Evolutionary conservation across 768 basidiomycete species (phyloP).

Genomic region (Calocybe gangraenosa): DNA sequence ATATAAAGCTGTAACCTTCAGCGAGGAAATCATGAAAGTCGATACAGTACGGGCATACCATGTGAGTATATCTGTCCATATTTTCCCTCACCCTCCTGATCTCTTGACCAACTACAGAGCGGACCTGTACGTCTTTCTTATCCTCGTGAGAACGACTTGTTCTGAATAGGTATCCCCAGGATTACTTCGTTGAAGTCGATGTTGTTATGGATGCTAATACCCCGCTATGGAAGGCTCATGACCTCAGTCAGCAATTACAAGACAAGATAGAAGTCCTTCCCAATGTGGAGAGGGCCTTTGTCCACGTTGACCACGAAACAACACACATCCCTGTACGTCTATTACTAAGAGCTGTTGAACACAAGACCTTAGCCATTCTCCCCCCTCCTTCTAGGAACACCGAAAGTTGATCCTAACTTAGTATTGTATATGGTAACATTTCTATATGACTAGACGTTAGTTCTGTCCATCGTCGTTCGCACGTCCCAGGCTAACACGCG

Average conservation of each 20-base stretch:
- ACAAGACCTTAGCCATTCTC: slow-evolving; percentile 5
- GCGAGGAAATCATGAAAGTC: slow-evolving; percentile 76
- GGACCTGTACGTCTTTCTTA: slow-evolving; percentile 52
- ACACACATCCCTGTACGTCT: slow-evolving; percentile 58
- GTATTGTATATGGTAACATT: not conserved
- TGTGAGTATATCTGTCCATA: slow-evolving; percentile 35
- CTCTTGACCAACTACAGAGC: slow-evolving; percentile 38
- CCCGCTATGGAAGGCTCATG: slow-evolving; percentile 86
- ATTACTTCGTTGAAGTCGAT: slow-evolving; percentile 94
- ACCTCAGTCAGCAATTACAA: slow-evolving; percentile 78
- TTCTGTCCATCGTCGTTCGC: not conserved
- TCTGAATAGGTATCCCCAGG: slow-evolving; percentile 30
- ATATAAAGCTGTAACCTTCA: slow-evolving; percentile 92
- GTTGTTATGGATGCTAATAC: slow-evolving; percentile 89
- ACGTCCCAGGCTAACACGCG: slow-evolving; percentile 1
- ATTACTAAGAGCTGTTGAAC: not conserved
- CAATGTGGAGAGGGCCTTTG: slow-evolving; percentile 89
- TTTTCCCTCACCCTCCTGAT: slow-evolving; percentile 6
- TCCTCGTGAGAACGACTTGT: not conserved
- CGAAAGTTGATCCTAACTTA: slow-evolving; percentile 30
- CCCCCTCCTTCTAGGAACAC: slow-evolving; percentile 39
- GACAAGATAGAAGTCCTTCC: slow-evolving; percentile 88
- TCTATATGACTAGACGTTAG: slow-evolving; percentile 7
- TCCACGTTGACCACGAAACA: slow-evolving; percentile 93
- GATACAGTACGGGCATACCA: slow-evolving; percentile 95